Percentiles rank a stretch among this genome's conserved stretches.
phyloP scores from a whole-genome alignment of 2,329 filamentous ascomycete species.

The Domatiomyces catenatus region DNA sequence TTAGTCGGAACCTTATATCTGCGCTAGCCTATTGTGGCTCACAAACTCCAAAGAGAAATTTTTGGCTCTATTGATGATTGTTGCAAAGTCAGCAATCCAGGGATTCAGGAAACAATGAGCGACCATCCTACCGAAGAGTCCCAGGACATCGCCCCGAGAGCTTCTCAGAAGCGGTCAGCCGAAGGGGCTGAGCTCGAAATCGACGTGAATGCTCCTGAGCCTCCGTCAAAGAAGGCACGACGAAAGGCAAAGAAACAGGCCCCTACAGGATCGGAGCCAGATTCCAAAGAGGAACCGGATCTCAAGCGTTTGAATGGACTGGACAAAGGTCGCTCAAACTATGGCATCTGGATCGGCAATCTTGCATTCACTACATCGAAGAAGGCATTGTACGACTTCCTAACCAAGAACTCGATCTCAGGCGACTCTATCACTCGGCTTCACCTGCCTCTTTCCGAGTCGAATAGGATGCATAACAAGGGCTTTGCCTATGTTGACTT shows the following conservation, averaged over 20 bases:
- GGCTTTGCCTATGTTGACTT: constrained; percentile 98
- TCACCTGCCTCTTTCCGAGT: constrained; percentile 54
- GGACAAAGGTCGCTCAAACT: constrained; percentile 49
- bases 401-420: constrained; percentile 32
- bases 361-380: constrained; percentile 69
- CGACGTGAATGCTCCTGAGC: constrained; percentile 76
- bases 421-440: constrained; percentile 67
- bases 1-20: constrained; percentile 1
- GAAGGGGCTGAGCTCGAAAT: constrained; percentile 57
- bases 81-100: background rate
- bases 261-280: constrained; percentile 18
- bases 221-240: constrained; percentile 83
- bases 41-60: background rate
- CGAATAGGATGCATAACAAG: constrained; percentile 53
- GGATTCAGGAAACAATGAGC: background rate
- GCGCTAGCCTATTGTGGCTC: background rate
- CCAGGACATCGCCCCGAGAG: background rate
- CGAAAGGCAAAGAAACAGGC: constrained; percentile 65
- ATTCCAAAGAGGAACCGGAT: constrained; percentile 11
- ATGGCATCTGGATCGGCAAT: constrained; percentile 94
- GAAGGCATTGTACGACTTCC: constrained; percentile 59
- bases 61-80: background rate
- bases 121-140: background rate
- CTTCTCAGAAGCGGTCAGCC: constrained; percentile 10
- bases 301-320: constrained; percentile 22